A percentile compares a stretch with the other conserved stretches of the same genome.
Evolutionary conservation across 179 eudicot species (phyloP).

Genomic region (Corrigiola litoralis): DNA sequence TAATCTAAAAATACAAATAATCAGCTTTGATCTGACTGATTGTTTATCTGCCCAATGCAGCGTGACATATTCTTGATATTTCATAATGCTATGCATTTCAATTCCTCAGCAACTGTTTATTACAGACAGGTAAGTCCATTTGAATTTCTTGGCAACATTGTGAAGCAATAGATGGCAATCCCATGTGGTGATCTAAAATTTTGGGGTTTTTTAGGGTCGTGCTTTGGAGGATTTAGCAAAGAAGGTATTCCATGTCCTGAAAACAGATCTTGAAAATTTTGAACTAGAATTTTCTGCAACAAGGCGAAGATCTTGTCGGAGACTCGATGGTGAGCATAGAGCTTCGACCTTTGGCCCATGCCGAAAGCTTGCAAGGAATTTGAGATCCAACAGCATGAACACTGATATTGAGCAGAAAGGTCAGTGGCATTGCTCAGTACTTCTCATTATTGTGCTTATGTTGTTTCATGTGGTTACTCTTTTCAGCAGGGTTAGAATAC

Average conservation of each 20-base stretch:
- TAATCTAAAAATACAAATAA: no score
- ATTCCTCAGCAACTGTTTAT: conserved; percentile 54
- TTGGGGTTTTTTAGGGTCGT: conserved; percentile 50
- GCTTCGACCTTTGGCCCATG: conserved; percentile 21
- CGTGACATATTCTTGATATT: conserved; percentile 65
- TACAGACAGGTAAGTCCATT: conserved; percentile 70
- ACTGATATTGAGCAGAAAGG: conserved; percentile 22
- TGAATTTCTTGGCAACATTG: no score
- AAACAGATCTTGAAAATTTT: conserved; percentile 54
- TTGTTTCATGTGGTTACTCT: background rate
- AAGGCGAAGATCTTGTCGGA: conserved; percentile 55
- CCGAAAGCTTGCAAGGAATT: conserved; percentile 24
- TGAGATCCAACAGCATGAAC: conserved; percentile 7
- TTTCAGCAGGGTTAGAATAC: background rate
- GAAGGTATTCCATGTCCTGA: conserved; percentile 52
- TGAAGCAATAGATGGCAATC: background rate
- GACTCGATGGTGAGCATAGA: conserved; percentile 29
- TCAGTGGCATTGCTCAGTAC: background rate
- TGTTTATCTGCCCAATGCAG: conserved; percentile 37
- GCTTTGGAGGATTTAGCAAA: conserved; percentile 64
- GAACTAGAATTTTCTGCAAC: conserved; percentile 45
- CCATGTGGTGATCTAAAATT: background rate
- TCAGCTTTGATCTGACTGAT: background rate
- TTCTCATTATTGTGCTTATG: background rate
- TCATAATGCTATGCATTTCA: conserved; percentile 72